Evolutionary conservation across 2,329 filamentous ascomycete genomes (phyloP).

Genomic region (Cryphonectria nitschkei): DNA sequence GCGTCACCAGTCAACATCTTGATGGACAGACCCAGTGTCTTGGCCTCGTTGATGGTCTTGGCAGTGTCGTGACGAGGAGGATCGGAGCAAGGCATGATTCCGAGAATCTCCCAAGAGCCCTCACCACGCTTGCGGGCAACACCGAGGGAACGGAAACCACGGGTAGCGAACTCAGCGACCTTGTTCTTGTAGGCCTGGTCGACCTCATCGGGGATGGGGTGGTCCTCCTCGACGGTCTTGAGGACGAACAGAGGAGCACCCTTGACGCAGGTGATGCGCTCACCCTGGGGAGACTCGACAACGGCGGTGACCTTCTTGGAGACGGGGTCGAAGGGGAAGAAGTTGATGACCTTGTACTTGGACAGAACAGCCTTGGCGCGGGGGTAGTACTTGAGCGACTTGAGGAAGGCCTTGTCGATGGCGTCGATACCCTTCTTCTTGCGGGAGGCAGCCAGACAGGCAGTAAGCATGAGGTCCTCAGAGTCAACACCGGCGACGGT

Average conservation of each 20-base stretch:
- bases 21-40: conserved; percentile 83
- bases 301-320: conserved; percentile 90
- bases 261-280: conserved; percentile 88
- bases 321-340: conserved; percentile 88
- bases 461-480: conserved; percentile 90
- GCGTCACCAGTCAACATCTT: conserved; percentile 97
- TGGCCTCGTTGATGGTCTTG: conserved; percentile 88
- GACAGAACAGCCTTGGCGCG: conserved; percentile 77
- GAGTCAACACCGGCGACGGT: conserved; percentile 80
- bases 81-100: conserved; percentile 93
- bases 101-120: conserved; percentile 85
- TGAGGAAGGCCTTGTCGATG: conserved; percentile 93
- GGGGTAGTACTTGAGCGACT: conserved; percentile 81
- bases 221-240: conserved; percentile 84
- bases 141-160: conserved; percentile 93
- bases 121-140: conserved; percentile 87
- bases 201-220: conserved; percentile 74
- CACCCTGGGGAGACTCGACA: conserved; percentile 81
- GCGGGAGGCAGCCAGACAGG: conserved; percentile 84
- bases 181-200: conserved; percentile 90
- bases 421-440: conserved; percentile 97
- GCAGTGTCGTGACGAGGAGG: conserved; percentile 89
- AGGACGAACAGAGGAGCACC: conserved; percentile 87
- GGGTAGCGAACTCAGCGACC: conserved; percentile 86
- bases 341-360: conserved; percentile 84